phyloP scores from a whole-genome alignment of 345 rosid species.

The Erysimum cheiranthoides region DNA sequence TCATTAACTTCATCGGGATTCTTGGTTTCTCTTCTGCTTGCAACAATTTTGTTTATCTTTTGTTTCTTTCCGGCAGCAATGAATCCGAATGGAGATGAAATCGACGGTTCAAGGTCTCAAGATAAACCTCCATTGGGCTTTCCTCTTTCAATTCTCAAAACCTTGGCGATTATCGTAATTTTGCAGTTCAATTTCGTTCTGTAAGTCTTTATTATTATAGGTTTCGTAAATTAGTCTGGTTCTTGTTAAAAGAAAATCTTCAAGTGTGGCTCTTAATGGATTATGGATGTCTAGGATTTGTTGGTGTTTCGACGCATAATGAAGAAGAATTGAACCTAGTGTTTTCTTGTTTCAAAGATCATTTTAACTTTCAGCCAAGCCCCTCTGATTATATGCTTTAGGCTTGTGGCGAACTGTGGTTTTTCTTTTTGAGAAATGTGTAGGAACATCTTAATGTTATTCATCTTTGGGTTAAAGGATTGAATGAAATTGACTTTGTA shows the following conservation, averaged over 20 bases:
- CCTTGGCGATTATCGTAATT: no score
- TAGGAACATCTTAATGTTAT: constrained; percentile 8
- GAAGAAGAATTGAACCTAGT: neutral
- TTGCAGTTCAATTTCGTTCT: no score
- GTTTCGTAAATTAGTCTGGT: neutral
- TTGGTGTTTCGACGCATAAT: neutral
- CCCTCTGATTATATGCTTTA: no score
- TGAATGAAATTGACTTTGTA: neutral
- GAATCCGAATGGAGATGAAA: constrained; percentile 71
- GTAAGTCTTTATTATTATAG: no score
- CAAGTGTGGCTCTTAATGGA: neutral
- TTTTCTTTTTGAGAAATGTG: neutral
- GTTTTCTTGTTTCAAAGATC: neutral
- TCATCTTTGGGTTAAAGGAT: neutral
- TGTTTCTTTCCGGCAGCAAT: constrained; percentile 43
- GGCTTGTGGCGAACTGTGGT: no score
- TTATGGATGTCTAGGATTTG: neutral
- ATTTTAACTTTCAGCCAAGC: constrained; percentile 4
- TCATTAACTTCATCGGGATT: constrained; percentile 2
- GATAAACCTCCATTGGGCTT: constrained; percentile 69
- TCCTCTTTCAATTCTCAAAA: constrained; percentile 37
- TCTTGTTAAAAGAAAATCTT: neutral
- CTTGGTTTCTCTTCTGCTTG: neutral
- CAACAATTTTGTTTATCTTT: no score
- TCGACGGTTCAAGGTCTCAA: constrained; percentile 58